Evolutionary conservation across 805 yeast species (phyloP), one percentile per base, ranked within the genome.

Genomic region (Metschnikowia cubensis): DNA sequence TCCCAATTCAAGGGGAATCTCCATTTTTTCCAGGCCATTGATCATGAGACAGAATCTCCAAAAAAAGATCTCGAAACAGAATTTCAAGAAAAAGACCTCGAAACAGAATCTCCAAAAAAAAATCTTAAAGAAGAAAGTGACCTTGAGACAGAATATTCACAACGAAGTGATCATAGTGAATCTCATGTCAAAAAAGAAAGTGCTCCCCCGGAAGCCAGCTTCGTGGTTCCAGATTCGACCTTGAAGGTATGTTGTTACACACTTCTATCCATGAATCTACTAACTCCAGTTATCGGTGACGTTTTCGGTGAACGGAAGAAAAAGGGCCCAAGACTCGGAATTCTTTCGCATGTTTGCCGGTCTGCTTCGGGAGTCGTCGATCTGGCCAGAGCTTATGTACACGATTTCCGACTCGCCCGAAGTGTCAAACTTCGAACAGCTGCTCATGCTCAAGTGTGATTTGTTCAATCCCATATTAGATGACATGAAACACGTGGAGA

Each of bases 381-480:
- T 52, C 8, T 52, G 56, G 56, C 32, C 36, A 10, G 15, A 25
- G 11, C 51, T 52, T 21, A 44, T 47, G 48, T 50, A 47, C 33
- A 38, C 56, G 2, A 20, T 37, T 3, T n/a, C 34, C 6, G 35
- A 49, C 3, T 14, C 29, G 8, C 17, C 40, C 8, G 33, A 22
- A 1, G 21, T 32, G 8, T 29, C 25, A 3, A 35, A 35, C 13
- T 35, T 20, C 13, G 37, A 42, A 6, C 11, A 10, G 39, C 37
- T 17, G 38, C 51, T 55, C 21, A 14, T 40, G 3, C 45, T 52
- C 29, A 49, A 49, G 13, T 57, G 60, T 49, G 47, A 45, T 31
- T 41, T 55, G 36, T 53, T 57, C 22, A 42, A 52, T 25, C 50
- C 56, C 14, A 49, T 53, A 6, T 21, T 48, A 15, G 37, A 53